Percentiles rank a stretch among this genome's conserved stretches.
Conservation (phyloP, 176 grass and related monocot species). For the Carex parvula region DNA sequence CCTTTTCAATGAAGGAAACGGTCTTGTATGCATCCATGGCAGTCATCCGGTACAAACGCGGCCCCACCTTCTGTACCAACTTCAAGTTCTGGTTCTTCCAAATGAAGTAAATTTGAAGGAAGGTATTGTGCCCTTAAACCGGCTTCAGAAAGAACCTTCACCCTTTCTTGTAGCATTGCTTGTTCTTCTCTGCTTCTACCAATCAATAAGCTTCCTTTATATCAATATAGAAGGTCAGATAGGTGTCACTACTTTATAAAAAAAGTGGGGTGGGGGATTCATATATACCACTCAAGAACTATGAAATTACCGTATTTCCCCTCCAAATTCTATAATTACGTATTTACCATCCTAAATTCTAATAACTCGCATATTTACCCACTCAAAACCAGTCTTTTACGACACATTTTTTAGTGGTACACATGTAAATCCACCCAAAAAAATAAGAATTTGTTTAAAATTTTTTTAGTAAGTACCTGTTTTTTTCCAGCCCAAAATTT, state of each 20-base stretch:
- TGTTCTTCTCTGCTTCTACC: constrained; percentile 61
- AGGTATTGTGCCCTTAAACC: constrained; percentile 66
- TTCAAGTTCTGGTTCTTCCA: constrained; percentile 54
- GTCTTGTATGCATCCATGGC: constrained; percentile 77
- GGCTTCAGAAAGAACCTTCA: constrained; percentile 52
- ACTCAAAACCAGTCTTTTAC: too few species aligned
- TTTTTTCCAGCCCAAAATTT: constrained; percentile 73
- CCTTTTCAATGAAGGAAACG: constrained; percentile 86
- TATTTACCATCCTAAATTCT: too few species aligned
- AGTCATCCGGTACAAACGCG: constrained; percentile 66
- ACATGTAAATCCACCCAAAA: too few species aligned
- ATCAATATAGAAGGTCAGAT: constrained; percentile 1
- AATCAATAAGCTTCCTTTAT: constrained; percentile 78
- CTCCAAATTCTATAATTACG: too few species aligned
- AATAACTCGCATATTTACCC: too few species aligned
- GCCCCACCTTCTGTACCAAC: constrained; percentile 66
- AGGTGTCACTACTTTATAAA: neutral
- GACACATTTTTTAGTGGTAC: too few species aligned
- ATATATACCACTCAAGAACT: too few species aligned
- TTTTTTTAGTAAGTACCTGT: constrained; percentile 37
- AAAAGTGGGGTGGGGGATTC: neutral
- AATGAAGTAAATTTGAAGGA: constrained; percentile 38
- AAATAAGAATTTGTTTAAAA: neutral
- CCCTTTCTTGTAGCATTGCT: constrained; percentile 50
- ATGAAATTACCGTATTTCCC: too few species aligned